A percentile compares a stretch with the other conserved stretches of the same genome.
Conservation (phyloP, 2,329 filamentous ascomycete species). For the Fusarium newnesense region DNA sequence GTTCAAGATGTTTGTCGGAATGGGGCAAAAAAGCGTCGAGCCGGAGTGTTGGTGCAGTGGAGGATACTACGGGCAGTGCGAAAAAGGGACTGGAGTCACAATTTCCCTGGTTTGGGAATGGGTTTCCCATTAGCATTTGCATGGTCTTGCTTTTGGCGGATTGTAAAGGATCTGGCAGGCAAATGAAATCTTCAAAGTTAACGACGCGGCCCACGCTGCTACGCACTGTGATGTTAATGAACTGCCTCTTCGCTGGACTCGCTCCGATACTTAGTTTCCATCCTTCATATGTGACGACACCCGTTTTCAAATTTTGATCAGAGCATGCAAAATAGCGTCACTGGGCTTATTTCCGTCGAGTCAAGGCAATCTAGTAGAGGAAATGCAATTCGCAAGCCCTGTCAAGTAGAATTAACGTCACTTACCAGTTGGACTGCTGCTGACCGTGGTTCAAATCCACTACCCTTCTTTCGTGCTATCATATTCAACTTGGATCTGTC, state of each 20-base stretch:
- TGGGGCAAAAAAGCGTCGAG: conserved; percentile 35
- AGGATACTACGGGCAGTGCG: conserved; percentile 45
- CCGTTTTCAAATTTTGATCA: neutral
- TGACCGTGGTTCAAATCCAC: neutral
- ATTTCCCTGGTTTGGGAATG: conserved; percentile 53
- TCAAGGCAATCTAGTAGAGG: neutral
- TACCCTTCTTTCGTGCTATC: neutral
- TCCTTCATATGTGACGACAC: neutral
- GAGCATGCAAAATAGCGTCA: neutral
- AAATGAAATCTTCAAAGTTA: conserved; percentile 62
- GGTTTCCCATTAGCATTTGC: conserved; percentile 61
- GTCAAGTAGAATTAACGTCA: too few species aligned
- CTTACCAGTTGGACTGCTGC: neutral
- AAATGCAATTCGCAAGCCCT: neutral
- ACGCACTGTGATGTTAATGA: conserved; percentile 41
- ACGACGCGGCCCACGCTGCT: conserved; percentile 41
- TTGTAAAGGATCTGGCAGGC: conserved; percentile 62
- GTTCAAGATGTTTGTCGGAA: conserved; percentile 22
- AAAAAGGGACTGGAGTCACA: conserved; percentile 52
- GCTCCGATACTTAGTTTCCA: conserved; percentile 10
- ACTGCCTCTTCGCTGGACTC: conserved; percentile 35
- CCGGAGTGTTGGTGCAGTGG: conserved; percentile 37
- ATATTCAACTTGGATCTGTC: neutral
- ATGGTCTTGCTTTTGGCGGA: conserved; percentile 61
- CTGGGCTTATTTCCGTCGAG: neutral